Percentiles rank a stretch among this genome's conserved stretches.
Evolutionary conservation across 768 basidiomycete species (phyloP).

Genomic region (Megacollybia marginata): DNA sequence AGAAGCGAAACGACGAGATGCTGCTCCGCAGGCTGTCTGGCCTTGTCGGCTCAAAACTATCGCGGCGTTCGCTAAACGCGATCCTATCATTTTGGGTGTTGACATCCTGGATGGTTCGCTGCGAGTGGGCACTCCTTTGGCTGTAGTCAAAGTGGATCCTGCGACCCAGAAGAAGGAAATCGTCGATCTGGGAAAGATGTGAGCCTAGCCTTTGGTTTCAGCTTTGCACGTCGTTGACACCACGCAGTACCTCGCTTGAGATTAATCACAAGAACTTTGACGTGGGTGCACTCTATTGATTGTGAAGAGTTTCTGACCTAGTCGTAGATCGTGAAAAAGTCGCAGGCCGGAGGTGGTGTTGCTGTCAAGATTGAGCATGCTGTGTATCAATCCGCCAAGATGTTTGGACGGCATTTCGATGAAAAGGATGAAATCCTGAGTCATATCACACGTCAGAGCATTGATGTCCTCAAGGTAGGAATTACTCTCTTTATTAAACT

Average conservation of each 20-base stretch:
- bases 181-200: slow-evolving; percentile 93
- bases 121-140: slow-evolving; percentile 88
- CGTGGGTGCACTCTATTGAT: slow-evolving; percentile 29
- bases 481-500: slow-evolving; percentile 2
- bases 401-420: slow-evolving; percentile 94
- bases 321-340: slow-evolving; percentile 80
- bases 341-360: slow-evolving; percentile 92
- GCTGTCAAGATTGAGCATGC: slow-evolving; percentile 99
- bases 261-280: slow-evolving; percentile 93
- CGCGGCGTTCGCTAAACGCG: slow-evolving; percentile 92
- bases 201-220: slow-evolving; percentile 29
- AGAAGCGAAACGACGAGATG: slow-evolving; percentile 88
- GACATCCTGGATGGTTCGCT: slow-evolving; percentile 92
- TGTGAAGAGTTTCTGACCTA: not conserved
- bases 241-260: slow-evolving; percentile 81
- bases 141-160: slow-evolving; percentile 90
- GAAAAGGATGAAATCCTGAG: slow-evolving; percentile 94
- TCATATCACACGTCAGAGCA: slow-evolving; percentile 85
- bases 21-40: slow-evolving; percentile 94
- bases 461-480: slow-evolving; percentile 87
- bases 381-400: slow-evolving; percentile 89
- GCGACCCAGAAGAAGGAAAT: slow-evolving; percentile 85
- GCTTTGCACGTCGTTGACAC: not conserved
- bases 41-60: slow-evolving; percentile 91
- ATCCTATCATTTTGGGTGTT: slow-evolving; percentile 95